A percentile compares a stretch with the other conserved stretches of the same genome.
These are phyloP conservation scores for Candida awuae DNA, from an alignment of 805 yeast genomes.

Conservation along the genomic window DNA sequence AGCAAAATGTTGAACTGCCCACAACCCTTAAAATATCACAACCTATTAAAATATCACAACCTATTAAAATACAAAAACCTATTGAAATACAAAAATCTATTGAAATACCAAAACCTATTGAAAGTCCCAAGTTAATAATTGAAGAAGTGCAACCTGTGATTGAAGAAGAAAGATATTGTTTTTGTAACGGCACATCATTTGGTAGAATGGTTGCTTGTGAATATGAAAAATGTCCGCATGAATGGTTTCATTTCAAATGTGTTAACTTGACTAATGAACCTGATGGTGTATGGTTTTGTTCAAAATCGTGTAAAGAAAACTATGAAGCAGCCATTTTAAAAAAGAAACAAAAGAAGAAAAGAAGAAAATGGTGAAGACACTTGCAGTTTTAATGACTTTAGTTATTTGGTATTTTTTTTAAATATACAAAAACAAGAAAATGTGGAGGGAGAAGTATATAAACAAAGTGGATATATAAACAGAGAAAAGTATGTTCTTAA, in stretches of 20 bases:
- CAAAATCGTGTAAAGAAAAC: conserved; percentile 48
- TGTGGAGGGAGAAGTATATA: background rate
- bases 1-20: too few species aligned
- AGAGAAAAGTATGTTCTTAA: conserved; percentile 9
- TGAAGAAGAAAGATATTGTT: conserved; percentile 32
- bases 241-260: conserved; percentile 96
- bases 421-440: background rate
- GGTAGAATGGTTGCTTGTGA: conserved; percentile 98
- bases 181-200: conserved; percentile 44
- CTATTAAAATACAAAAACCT: too few species aligned
- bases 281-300: conserved; percentile 83
- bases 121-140: background rate
- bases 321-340: background rate
- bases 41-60: background rate
- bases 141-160: background rate
- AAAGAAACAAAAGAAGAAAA: conserved; percentile 14
- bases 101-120: background rate
- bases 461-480: background rate
- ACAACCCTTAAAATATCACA: too few species aligned
- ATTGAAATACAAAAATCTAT: too few species aligned
- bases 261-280: conserved; percentile 88
- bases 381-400: too few species aligned
- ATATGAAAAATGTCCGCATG: conserved; percentile 69
- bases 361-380: conserved; percentile 9
- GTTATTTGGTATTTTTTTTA: background rate